A percentile compares a stretch with the other conserved stretches of the same genome.
Evolutionary conservation across 163 green algal genomes (phyloP).

Genomic region (Smithsoniella earleae): DNA sequence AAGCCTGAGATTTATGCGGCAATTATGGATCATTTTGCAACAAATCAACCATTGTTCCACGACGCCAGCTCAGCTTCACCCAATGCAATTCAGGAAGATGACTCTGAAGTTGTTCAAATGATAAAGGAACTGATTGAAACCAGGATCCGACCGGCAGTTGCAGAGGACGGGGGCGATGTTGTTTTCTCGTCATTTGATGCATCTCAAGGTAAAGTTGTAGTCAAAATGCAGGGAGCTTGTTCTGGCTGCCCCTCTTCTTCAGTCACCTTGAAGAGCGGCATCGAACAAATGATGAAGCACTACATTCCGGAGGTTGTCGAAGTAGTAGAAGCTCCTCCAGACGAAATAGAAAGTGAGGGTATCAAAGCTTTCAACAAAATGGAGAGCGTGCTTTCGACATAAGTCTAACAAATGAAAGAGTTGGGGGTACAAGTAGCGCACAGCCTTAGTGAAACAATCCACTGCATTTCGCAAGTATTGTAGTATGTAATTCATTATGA

Average conservation of each 20-base stretch:
- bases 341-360: slow-evolving; percentile 61
- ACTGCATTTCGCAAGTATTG: too few relatives aligned
- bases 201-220: slow-evolving; percentile 65
- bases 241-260: slow-evolving; percentile 85
- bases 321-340: slow-evolving; percentile 65
- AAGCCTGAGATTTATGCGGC: slow-evolving; percentile 93
- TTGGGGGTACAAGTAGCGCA: too few relatives aligned
- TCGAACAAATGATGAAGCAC: slow-evolving; percentile 99
- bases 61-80: slow-evolving; percentile 41
- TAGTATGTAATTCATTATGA: too few relatives aligned
- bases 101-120: slow-evolving; percentile 82
- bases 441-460: too few relatives aligned
- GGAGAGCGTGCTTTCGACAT: slow-evolving; percentile 52
- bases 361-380: slow-evolving; percentile 63
- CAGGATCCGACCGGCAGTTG: slow-evolving; percentile 87
- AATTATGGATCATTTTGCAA: slow-evolving; percentile 90
- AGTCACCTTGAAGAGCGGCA: slow-evolving; percentile 93
- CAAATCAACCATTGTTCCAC: slow-evolving; percentile 53
- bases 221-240: slow-evolving; percentile 84
- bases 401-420: too few relatives aligned
- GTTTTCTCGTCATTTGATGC: slow-evolving; percentile 78
- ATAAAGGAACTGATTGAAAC: slow-evolving; percentile 99
- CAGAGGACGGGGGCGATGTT: slow-evolving; percentile 96
- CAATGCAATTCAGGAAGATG: slow-evolving; percentile 56
- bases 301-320: slow-evolving; percentile 89